Conservation (phyloP, 768 basidiomycete species). For the Podaxis sp. region DNA sequence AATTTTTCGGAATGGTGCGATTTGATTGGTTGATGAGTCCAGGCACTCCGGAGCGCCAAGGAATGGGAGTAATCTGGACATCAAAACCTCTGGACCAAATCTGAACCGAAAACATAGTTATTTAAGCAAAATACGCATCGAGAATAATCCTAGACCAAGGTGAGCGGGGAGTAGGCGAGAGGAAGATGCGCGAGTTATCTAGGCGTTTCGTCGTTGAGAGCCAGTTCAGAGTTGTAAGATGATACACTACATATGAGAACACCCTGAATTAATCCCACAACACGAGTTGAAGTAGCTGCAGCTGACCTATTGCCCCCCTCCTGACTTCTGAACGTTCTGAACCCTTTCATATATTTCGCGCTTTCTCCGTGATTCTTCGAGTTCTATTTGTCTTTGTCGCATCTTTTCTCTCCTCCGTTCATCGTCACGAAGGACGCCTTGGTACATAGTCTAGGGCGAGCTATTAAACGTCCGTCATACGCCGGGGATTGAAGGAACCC, state of each 20-base stretch:
- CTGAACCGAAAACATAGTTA: neutral
- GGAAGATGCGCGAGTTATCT: neutral
- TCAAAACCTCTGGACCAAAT: neutral
- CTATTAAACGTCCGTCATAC: slow-evolving; percentile 12
- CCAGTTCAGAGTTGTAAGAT: neutral
- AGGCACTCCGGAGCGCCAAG: neutral
- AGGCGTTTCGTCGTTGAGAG: neutral
- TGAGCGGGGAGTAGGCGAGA: neutral
- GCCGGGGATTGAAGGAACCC: slow-evolving; percentile 15
- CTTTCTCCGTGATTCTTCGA: slow-evolving; percentile 60
- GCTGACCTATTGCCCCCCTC: neutral
- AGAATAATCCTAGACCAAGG: neutral
- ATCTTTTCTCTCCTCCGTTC: slow-evolving; percentile 74
- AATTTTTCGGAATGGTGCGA: slow-evolving; percentile 4
- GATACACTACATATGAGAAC: neutral
- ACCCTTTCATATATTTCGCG: slow-evolving; percentile 64
- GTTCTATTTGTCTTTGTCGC: slow-evolving; percentile 61
- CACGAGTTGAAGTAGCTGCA: neutral
- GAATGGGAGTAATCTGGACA: neutral
- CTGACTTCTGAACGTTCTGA: slow-evolving; percentile 34
- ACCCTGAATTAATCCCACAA: neutral
- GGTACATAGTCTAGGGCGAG: slow-evolving; percentile 75
- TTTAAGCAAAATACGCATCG: neutral
- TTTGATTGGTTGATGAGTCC: slow-evolving; percentile 3
- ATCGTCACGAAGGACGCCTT: slow-evolving; percentile 88